Conservation (phyloP, 192 early-diverging fungal species). For the Umbelopsis isabellina region DNA sequence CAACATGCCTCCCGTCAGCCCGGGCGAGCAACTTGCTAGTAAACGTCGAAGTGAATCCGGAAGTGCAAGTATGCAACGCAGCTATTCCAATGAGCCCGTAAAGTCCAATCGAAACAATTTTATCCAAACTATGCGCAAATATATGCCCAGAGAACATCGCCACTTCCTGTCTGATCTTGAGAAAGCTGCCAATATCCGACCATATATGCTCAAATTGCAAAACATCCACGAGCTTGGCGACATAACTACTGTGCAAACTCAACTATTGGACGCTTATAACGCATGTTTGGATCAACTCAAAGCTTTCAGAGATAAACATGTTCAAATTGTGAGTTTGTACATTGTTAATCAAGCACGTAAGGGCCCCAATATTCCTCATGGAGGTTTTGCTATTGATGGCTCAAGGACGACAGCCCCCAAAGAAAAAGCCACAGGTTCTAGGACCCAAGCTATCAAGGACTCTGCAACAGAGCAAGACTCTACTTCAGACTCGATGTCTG, state of each 20-base stretch:
- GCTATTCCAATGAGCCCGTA: slow-evolving; percentile 27
- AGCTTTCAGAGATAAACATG: slow-evolving; percentile 86
- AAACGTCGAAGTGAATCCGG: background rate
- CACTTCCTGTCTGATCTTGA: slow-evolving; percentile 81
- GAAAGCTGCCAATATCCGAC: slow-evolving; percentile 66
- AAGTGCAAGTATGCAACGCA: slow-evolving; percentile 4
- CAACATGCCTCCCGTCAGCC: slow-evolving; percentile 29
- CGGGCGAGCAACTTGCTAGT: slow-evolving; percentile 26
- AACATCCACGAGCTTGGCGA: slow-evolving; percentile 12
- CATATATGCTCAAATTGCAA: slow-evolving; percentile 56
- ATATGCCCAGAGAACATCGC: slow-evolving; percentile 89
- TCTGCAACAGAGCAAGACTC: too few species aligned
- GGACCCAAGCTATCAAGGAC: background rate
- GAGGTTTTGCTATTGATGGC: slow-evolving; percentile 47
- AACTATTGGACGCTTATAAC: slow-evolving; percentile 77
- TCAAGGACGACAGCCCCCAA: background rate
- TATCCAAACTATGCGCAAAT: slow-evolving; percentile 88
- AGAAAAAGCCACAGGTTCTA: slow-evolving; percentile 3
- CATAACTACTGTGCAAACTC: slow-evolving; percentile 30
- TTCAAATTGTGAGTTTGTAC: slow-evolving; percentile 90
- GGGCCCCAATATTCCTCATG: slow-evolving; percentile 66
- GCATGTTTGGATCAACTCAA: slow-evolving; percentile 80
- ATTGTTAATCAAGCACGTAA: slow-evolving; percentile 84
- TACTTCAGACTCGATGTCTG: background rate
- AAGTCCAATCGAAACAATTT: slow-evolving; percentile 64